These are phyloP conservation scores for Sugiyamaella japonica DNA, from an alignment of 1,139 yeast species.

Conservation along the genomic window DNA sequence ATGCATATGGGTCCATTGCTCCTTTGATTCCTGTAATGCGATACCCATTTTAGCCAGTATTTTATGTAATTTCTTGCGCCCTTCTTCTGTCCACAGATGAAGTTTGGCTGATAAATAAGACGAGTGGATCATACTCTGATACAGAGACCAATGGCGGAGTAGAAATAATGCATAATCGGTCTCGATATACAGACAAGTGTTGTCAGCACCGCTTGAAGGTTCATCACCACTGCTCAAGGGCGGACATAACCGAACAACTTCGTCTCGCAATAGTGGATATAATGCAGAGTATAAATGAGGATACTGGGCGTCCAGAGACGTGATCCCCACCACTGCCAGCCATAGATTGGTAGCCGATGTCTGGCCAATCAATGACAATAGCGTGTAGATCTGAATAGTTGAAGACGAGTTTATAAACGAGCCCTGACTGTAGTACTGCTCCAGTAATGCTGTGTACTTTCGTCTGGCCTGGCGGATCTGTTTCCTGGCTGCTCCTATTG, in stretches of 20 bases:
- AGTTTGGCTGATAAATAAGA: constrained; percentile 86
- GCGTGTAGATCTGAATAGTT: constrained; percentile 75
- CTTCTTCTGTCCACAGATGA: constrained; percentile 89
- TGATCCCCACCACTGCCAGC: constrained; percentile 87
- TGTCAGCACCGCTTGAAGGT: constrained; percentile 55
- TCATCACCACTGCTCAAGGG: constrained; percentile 25
- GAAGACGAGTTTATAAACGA: constrained; percentile 74
- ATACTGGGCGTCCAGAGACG: constrained; percentile 71
- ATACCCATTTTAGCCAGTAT: constrained; percentile 97
- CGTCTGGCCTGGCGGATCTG: constrained; percentile 16
- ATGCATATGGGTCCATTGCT: constrained; percentile 91
- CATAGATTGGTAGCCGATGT: constrained; percentile 71
- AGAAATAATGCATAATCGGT: constrained; percentile 84
- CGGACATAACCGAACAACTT: constrained; percentile 69
- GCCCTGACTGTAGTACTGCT: constrained; percentile 53
- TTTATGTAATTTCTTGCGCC: constrained; percentile 80
- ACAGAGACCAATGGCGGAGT: constrained; percentile 89
- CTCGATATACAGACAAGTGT: constrained; percentile 61
- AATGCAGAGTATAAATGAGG: constrained; percentile 75
- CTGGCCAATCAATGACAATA: constrained; percentile 77
- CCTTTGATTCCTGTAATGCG: constrained; percentile 81
- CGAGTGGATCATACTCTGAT: constrained; percentile 87
- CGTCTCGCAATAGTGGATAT: constrained; percentile 76
- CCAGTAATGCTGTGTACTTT: constrained; percentile 25
- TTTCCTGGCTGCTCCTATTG: constrained; percentile 15